Percentiles rank a stretch among this genome's conserved stretches.
These are phyloP conservation scores for Aurifilum marmelostoma DNA, from an alignment of 2,329 filamentous ascomycete genomes.

Conservation along the genomic window DNA sequence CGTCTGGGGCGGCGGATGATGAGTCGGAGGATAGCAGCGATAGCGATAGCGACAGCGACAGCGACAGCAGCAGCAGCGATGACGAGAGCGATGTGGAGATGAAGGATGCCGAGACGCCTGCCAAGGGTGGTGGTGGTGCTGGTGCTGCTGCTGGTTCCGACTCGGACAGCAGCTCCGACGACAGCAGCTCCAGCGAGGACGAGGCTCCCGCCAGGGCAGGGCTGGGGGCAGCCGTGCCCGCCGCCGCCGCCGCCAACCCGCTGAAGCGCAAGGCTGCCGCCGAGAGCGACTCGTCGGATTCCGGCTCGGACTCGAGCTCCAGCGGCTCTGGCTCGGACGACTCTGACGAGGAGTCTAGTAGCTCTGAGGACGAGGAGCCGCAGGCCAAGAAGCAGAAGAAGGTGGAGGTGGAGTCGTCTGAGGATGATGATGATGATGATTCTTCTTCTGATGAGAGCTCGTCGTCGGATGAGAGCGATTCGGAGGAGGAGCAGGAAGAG, in stretches of 20 bases:
- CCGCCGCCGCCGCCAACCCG: slow-evolving; percentile 40
- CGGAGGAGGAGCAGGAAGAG: slow-evolving; percentile 6
- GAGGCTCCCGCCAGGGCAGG: slow-evolving; percentile 33
- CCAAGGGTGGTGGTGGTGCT: slow-evolving; percentile 37
- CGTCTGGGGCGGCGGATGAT: slow-evolving; percentile 34
- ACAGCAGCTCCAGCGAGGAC: slow-evolving; percentile 36
- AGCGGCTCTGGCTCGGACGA: slow-evolving; percentile 37
- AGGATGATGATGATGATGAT: not conserved
- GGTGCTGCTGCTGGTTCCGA: slow-evolving; percentile 29
- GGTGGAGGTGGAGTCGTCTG: slow-evolving; percentile 43
- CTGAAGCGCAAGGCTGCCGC: slow-evolving; percentile 60
- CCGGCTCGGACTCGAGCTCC: slow-evolving; percentile 38
- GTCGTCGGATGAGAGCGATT: slow-evolving; percentile 25
- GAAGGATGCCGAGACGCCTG: slow-evolving; percentile 43
- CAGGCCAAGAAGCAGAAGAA: slow-evolving; percentile 55
- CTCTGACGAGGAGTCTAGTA: slow-evolving; percentile 41
- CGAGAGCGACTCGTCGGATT: slow-evolving; percentile 41
- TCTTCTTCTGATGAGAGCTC: slow-evolving; percentile 37
- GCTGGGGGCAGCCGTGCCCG: slow-evolving; percentile 32
- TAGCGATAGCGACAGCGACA: slow-evolving; percentile 33
- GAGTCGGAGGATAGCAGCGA: slow-evolving; percentile 34
- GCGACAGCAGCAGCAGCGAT: slow-evolving; percentile 37
- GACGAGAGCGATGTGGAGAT: slow-evolving; percentile 47
- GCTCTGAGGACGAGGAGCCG: slow-evolving; percentile 51
- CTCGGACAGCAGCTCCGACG: slow-evolving; percentile 41